phyloP scores from a whole-genome alignment of 768 basidiomycete genomes.

The Boletellus ananas region DNA sequence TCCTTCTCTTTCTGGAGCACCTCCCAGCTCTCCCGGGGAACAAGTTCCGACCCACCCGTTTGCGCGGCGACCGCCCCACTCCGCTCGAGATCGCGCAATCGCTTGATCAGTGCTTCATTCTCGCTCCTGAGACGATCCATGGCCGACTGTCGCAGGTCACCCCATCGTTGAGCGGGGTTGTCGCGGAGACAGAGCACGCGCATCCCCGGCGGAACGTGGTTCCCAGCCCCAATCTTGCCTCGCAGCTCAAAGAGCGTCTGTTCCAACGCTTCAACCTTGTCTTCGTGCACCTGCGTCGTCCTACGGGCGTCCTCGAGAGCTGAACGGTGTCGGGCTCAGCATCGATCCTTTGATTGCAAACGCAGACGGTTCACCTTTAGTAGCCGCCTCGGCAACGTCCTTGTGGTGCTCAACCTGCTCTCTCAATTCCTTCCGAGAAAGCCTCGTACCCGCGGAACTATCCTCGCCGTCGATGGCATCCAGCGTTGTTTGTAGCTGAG shows the following conservation, averaged over 20 bases:
- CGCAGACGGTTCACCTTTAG: conserved; percentile 35
- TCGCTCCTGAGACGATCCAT: conserved; percentile 77
- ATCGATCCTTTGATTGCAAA: neutral
- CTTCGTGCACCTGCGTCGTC: conserved; percentile 37
- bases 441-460: conserved; percentile 12
- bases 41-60: conserved; percentile 32
- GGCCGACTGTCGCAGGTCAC: conserved; percentile 66
- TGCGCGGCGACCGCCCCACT: conserved; percentile 26
- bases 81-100: conserved; percentile 60
- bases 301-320: conserved; percentile 42
- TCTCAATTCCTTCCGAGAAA: conserved; percentile 37
- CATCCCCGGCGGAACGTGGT: conserved; percentile 68
- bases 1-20: conserved; percentile 63
- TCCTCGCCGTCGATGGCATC: conserved; percentile 41
- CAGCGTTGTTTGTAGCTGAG: conserved; percentile 44
- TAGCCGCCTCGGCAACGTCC: conserved; percentile 34
- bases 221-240: conserved; percentile 72
- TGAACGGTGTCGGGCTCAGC: conserved; percentile 20
- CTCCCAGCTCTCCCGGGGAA: conserved; percentile 81
- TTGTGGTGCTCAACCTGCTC: conserved; percentile 38
- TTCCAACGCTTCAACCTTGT: conserved; percentile 66
- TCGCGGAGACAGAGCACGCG: conserved; percentile 66
- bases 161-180: conserved; percentile 84
- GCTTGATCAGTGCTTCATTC: conserved; percentile 75
- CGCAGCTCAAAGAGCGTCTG: conserved; percentile 74